Percentiles rank a stretch among this genome's conserved stretches.
phyloP scores from a whole-genome alignment of 1,139 yeast species.

The Suzukiozyma palmioleophila region DNA sequence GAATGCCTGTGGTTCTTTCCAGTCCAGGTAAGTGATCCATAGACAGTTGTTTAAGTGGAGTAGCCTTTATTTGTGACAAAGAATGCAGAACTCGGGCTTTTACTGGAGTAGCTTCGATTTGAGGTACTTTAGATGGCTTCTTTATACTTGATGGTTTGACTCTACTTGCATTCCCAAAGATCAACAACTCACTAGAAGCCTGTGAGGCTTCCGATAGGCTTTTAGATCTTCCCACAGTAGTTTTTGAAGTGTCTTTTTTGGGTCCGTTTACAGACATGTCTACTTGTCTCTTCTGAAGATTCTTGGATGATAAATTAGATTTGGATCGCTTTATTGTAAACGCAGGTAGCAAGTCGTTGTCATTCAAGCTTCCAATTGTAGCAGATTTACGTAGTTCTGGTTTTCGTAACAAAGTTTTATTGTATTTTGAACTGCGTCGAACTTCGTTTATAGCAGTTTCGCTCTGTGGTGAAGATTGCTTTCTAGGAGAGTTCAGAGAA shows the following conservation, averaged over 20 bases:
- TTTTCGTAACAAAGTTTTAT: slow-evolving; percentile 9
- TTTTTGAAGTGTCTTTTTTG: background rate
- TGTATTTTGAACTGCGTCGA: slow-evolving; percentile 7
- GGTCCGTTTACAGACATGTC: slow-evolving; percentile 29
- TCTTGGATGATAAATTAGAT: slow-evolving; percentile 39
- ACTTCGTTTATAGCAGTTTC: background rate
- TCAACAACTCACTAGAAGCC: slow-evolving; percentile 11
- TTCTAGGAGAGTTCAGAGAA: background rate
- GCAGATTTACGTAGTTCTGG: slow-evolving; percentile 8
- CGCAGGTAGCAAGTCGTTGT: slow-evolving; percentile 26
- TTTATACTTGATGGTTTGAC: slow-evolving; percentile 11
- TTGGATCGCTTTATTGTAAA: slow-evolving; percentile 36
- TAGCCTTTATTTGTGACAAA: slow-evolving; percentile 25
- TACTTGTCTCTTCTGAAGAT: slow-evolving; percentile 44
- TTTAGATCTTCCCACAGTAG: slow-evolving; percentile 1
- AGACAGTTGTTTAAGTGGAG: slow-evolving; percentile 16
- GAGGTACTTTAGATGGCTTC: slow-evolving; percentile 6
- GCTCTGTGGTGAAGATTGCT: background rate
- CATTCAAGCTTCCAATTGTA: slow-evolving; percentile 11
- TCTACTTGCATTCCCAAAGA: slow-evolving; percentile 27
- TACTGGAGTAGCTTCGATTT: slow-evolving; percentile 24
- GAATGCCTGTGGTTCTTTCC: background rate
- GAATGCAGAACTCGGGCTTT: slow-evolving; percentile 13
- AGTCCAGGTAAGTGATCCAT: background rate
- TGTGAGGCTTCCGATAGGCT: slow-evolving; percentile 2